Percentiles rank a stretch among this genome's conserved stretches.
These are phyloP conservation scores for Platanthera guangdongensis DNA, from an alignment of 106 monocot genomes.

Conservation along the genomic window DNA sequence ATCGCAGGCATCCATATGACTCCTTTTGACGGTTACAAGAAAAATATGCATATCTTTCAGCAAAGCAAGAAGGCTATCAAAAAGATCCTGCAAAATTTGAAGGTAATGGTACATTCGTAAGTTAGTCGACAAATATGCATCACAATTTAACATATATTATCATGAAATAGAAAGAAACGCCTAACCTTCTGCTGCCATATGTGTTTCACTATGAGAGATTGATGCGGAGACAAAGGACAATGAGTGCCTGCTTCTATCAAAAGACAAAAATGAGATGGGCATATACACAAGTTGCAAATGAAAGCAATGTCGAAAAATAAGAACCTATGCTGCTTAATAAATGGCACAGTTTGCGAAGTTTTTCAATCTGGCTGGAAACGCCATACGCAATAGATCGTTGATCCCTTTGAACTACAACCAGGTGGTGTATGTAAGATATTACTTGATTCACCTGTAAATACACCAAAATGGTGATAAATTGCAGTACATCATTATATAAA, in stretches of 20 bases:
- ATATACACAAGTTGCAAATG: not conserved
- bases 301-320: not conserved
- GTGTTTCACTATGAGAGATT: conserved; percentile 32
- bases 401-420: conserved; percentile 52
- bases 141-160: not conserved
- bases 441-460: conserved; percentile 49
- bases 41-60: conserved; percentile 42
- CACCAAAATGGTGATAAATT: not conserved
- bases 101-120: not conserved
- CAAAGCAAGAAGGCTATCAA: conserved; percentile 57
- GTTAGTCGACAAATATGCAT: not conserved
- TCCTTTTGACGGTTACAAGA: conserved; percentile 26
- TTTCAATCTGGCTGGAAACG: conserved; percentile 31
- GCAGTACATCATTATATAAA: not conserved
- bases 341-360: conserved; percentile 21
- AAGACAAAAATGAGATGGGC: not conserved
- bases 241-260: conserved; percentile 12
- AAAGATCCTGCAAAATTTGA: conserved; percentile 35
- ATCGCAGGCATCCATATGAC: conserved; percentile 42
- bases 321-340: conserved; percentile 38
- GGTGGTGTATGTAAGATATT: conserved; percentile 65
- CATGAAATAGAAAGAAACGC: not conserved
- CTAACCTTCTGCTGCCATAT: conserved; percentile 83
- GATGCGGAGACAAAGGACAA: conserved; percentile 25
- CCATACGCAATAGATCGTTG: conserved; percentile 50